Evolutionary conservation across 805 yeast genomes (phyloP).

Genomic region (Isabelozyma gotoi): DNA sequence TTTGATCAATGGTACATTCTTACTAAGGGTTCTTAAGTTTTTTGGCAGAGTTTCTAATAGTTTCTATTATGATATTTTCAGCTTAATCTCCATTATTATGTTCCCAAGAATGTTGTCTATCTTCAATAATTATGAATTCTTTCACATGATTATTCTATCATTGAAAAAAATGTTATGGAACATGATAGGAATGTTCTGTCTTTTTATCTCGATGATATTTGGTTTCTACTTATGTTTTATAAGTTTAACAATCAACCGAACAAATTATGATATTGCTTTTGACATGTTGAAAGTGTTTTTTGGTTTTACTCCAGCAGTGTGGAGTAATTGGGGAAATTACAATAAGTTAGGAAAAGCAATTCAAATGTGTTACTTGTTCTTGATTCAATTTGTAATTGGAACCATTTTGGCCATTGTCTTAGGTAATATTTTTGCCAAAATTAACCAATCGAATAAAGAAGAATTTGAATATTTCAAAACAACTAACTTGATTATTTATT

Average conservation of each 20-base stretch:
- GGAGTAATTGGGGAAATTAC: constrained; percentile 54
- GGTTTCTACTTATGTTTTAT: constrained; percentile 59
- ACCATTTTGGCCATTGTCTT: constrained; percentile 57
- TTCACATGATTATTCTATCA: constrained; percentile 51
- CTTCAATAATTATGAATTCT: constrained; percentile 51
- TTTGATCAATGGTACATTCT: constrained; percentile 34
- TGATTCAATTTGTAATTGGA: constrained; percentile 54
- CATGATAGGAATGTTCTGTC: constrained; percentile 46
- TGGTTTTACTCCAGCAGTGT: constrained; percentile 61
- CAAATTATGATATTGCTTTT: constrained; percentile 46
- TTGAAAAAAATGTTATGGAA: constrained; percentile 52
- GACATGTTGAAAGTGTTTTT: constrained; percentile 52
- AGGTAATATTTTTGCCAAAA: constrained; percentile 38
- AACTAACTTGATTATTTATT: constrained; percentile 35
- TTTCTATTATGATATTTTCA: constrained; percentile 32
- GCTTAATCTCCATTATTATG: constrained; percentile 46
- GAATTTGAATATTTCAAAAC: constrained; percentile 42
- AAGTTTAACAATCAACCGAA: constrained; percentile 42
- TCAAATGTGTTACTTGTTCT: constrained; percentile 50
- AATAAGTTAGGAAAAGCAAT: constrained; percentile 46
- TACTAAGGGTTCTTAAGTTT: constrained; percentile 18
- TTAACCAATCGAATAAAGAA: constrained; percentile 31
- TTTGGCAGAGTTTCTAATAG: constrained; percentile 11
- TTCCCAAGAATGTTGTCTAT: constrained; percentile 51
- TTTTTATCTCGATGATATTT: constrained; percentile 48